phyloP scores from a whole-genome alignment of 305 asterid genomes.

The Plantago lanceolata region DNA sequence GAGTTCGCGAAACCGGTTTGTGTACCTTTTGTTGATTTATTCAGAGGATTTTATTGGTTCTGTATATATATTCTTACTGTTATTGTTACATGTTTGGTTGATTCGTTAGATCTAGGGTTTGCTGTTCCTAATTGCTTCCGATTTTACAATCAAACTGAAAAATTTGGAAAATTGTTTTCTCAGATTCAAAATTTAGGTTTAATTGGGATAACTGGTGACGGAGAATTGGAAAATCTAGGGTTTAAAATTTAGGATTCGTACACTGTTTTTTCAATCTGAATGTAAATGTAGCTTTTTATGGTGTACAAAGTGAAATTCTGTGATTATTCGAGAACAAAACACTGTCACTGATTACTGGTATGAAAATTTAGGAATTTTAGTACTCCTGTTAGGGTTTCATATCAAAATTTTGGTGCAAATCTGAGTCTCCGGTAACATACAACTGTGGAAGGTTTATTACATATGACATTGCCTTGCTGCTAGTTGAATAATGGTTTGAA shows the following conservation, averaged over 20 bases:
- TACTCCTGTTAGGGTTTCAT: too few species aligned
- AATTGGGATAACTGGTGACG: too few species aligned
- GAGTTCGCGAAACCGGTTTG: conserved; percentile 98
- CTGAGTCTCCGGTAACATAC: background rate
- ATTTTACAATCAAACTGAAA: background rate
- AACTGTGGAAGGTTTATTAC: background rate
- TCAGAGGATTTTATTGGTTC: conserved; percentile 3
- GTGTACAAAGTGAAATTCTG: too few species aligned
- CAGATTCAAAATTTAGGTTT: background rate
- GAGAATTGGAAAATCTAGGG: too few species aligned
- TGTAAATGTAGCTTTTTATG: too few species aligned
- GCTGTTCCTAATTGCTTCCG: background rate
- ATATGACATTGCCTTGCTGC: too few species aligned
- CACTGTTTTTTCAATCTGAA: too few species aligned
- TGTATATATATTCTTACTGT: background rate
- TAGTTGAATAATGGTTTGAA: too few species aligned
- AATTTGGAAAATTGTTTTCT: background rate
- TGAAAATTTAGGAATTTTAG: background rate
- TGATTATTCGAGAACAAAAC: too few species aligned
- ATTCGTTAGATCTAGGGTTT: conserved; percentile 12
- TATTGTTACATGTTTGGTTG: background rate
- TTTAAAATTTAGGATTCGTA: too few species aligned
- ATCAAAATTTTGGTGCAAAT: too few species aligned
- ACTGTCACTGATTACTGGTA: background rate
- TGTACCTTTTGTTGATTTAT: conserved; percentile 33